These are phyloP conservation scores for Endocalyx cinctus DNA, from an alignment of 2,329 filamentous ascomycete species.

Conservation along the genomic window DNA sequence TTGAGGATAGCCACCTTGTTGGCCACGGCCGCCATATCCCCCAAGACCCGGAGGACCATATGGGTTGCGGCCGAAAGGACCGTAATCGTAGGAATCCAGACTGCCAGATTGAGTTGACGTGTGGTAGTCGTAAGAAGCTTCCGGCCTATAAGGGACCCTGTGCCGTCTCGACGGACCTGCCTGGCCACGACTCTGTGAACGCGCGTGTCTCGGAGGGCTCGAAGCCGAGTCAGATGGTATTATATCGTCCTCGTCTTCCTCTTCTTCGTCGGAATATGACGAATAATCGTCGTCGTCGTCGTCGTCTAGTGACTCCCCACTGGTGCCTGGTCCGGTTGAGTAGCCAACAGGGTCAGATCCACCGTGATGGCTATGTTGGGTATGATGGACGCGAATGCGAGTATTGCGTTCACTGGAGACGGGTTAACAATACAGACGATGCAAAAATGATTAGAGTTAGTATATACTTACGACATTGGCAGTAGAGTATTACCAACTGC, in stretches of 20 bases:
- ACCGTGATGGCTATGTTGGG: conserved; percentile 7
- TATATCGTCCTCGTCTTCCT: conserved; percentile 43
- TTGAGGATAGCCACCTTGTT: conserved; percentile 35
- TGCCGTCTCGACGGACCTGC: conserved; percentile 33
- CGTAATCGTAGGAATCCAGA: conserved; percentile 62
- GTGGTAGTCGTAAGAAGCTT: conserved; percentile 20
- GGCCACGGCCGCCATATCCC: conserved; percentile 22
- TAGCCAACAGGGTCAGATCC: too few relatives aligned
- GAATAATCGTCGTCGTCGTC: conserved; percentile 30
- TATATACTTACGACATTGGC: conserved; percentile 45
- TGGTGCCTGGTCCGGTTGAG: too few relatives aligned
- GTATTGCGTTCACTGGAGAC: too few relatives aligned
- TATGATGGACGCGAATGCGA: conserved; percentile 9
- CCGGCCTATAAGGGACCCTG: conserved; percentile 24
- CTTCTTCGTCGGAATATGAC: conserved; percentile 36
- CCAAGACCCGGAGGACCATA: conserved; percentile 17
- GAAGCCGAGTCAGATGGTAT: conserved; percentile 59
- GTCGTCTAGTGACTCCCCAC: conserved; percentile 23
- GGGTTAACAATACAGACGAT: too few relatives aligned
- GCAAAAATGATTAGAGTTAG: too few relatives aligned
- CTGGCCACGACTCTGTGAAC: conserved; percentile 29
- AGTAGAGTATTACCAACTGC: conserved; percentile 29
- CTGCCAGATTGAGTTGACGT: conserved; percentile 47
- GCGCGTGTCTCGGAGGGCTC: conserved; percentile 27
- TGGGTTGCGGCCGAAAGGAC: conserved; percentile 34